Conservation (phyloP, 441 rosid species). For the Eutrema salsugineum region DNA sequence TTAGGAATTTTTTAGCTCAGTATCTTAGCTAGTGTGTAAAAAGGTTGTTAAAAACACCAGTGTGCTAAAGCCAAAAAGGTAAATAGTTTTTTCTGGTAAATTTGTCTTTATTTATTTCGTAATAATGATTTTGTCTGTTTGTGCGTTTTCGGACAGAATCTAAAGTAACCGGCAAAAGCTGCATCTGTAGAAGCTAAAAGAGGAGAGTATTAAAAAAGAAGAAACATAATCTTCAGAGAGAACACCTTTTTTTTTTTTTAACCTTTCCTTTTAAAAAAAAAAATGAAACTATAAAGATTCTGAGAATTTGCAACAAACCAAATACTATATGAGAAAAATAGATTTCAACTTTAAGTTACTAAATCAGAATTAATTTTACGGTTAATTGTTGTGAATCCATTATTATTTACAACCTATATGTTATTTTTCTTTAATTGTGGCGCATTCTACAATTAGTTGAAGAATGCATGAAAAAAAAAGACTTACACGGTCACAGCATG, state of each 20-base stretch:
- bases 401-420: background rate
- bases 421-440: background rate
- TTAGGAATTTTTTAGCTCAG: background rate
- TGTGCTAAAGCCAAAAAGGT: slow-evolving; percentile 2
- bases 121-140: slow-evolving; percentile 29
- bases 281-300: background rate
- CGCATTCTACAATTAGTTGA: background rate
- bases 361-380: background rate
- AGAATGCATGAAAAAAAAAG: background rate
- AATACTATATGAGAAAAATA: background rate
- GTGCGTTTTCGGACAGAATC: slow-evolving; percentile 12
- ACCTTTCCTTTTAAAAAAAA: too few relatives aligned
- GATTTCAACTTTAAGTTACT: background rate
- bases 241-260: background rate
- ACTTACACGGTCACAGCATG: slow-evolving; percentile 98
- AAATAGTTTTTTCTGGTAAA: background rate
- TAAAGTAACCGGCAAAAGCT: slow-evolving; percentile 69
- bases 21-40: background rate
- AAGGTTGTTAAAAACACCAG: background rate
- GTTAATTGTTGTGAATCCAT: background rate
- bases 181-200: slow-evolving; percentile 57
- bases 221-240: slow-evolving; percentile 13
- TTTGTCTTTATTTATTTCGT: slow-evolving; percentile 4
- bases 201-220: background rate
- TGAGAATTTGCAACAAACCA: background rate